A percentile compares a stretch with the other conserved stretches of the same genome.
phyloP scores from a whole-genome alignment of 2,329 filamentous ascomycete genomes.

The Pseudogymnoascus pannorum region DNA sequence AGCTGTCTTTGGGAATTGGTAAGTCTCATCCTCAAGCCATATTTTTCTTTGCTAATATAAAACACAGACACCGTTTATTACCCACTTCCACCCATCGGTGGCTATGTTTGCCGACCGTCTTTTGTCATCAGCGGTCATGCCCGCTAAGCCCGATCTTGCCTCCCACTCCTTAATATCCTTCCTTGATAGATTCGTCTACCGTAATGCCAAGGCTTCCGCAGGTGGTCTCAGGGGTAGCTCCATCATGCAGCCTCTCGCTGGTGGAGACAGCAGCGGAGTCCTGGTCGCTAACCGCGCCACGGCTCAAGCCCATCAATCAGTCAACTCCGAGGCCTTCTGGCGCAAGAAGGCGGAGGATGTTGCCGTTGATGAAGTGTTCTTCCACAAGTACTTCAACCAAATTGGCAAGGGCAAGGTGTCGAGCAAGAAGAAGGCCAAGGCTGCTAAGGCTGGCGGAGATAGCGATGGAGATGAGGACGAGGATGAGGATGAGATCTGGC shows the following conservation, averaged over 20 bases:
- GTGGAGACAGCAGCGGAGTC: constrained; percentile 51
- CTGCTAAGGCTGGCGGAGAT: constrained; percentile 40
- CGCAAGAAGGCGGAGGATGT: constrained; percentile 82
- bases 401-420: constrained; percentile 55
- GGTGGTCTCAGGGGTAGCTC: constrained; percentile 66
- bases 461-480: constrained; percentile 45
- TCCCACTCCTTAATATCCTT: constrained; percentile 91
- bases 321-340: constrained; percentile 91
- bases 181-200: constrained; percentile 97
- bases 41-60: constrained; percentile 12
- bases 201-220: constrained; percentile 69
- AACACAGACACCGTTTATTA: constrained; percentile 53
- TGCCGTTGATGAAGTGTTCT: constrained; percentile 89
- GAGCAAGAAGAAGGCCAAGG: constrained; percentile 48
- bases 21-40: constrained; percentile 28
- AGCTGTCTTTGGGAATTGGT: constrained; percentile 91
- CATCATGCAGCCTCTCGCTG: constrained; percentile 90
- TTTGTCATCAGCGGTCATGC: constrained; percentile 60
- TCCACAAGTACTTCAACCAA: constrained; percentile 90
- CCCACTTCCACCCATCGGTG: constrained; percentile 91
- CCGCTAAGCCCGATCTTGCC: constrained; percentile 82
- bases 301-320: constrained; percentile 48
- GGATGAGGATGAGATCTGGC: constrained; percentile 79
- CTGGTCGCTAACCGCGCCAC: constrained; percentile 42
- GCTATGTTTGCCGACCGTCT: constrained; percentile 71